Percentiles rank a stretch among this genome's conserved stretches.
Evolutionary conservation across 129 eudicot species (phyloP).

Genomic region (Chrysanthemum lavandulifolium): DNA sequence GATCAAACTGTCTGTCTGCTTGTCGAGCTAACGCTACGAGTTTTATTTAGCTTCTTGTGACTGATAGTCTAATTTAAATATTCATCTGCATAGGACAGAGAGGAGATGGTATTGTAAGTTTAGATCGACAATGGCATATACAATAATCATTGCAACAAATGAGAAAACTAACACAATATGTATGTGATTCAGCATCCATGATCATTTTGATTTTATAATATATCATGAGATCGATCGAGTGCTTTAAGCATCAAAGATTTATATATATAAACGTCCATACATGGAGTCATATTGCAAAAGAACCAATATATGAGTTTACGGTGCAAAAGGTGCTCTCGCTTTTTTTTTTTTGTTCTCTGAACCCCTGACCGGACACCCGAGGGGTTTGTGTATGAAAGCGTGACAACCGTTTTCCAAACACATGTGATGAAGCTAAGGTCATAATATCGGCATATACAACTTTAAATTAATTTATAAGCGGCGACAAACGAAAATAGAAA

Average conservation of each 20-base stretch:
- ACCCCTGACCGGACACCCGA: no score
- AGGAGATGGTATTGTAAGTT: neutral
- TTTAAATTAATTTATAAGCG: neutral
- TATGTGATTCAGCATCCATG: neutral
- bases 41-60: constrained; percentile 1
- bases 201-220: neutral
- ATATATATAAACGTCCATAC: neutral
- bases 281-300: neutral
- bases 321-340: neutral
- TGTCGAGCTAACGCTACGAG: no score
- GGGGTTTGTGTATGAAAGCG: no score
- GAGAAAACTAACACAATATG: neutral
- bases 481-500: neutral
- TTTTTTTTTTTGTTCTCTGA: neutral
- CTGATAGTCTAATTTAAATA: neutral
- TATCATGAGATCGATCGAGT: neutral
- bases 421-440: constrained; percentile 9
- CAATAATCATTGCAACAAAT: neutral
- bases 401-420: neutral
- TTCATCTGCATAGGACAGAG: constrained; percentile 3
- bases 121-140: neutral
- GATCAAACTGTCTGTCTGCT: neutral
- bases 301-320: neutral
- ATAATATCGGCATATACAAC: constrained; percentile 11
- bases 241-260: neutral